Base-by-base conservation (phyloP, 2,329 filamentous ascomycete species). In the Chalaropsis ovoidea region DNA sequence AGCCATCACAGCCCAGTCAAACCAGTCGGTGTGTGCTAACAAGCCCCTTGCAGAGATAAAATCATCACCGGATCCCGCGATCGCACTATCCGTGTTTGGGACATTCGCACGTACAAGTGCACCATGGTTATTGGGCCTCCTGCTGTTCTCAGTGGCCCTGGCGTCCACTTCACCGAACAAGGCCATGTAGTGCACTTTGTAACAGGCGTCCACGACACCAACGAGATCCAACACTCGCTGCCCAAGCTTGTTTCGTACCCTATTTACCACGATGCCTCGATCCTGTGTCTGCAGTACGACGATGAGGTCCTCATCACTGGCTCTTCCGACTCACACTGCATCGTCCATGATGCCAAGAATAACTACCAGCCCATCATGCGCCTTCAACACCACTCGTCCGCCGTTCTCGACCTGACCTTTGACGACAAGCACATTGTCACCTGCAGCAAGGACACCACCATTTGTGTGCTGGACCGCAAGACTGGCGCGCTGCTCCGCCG, bases 21-120 rank as follows among this genome's bases (percentile, higher is more conserved):
- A 19, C 4, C 17, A 47, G 43, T n/a, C 8, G 39, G 3, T n/a
- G 15, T 42, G 35, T 42, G 8, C 64, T 27, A 62, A 64, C 69
- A 76, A 81, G 74, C 80, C 71, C 15, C n/a, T 22, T 63, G 27
- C 71, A 91, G 88, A 74, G 81, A 88, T 73, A 99, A 97, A 76
- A 96, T 97, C 72, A 92, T 99, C 70, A 97, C 94, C 2, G 94
- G 94, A 35, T 96, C 93, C 10, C 87, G 94, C 68, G 94, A 99
- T 76, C 89, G 90, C 73, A 97, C 94, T 0, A 94, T 99, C 70
- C 88, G 94, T 62, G 85, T 99, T 41, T 99, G 94, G 94, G 90
- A 97, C 75, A 88, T 96, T 78, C 86, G 89, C 70, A 95, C 89
- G 10, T 88, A 90, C 73, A 81, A 89, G 70, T 99, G 94, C 74